Conservation (phyloP, 768 basidiomycete genomes). For the Auricularia sp. region DNA sequence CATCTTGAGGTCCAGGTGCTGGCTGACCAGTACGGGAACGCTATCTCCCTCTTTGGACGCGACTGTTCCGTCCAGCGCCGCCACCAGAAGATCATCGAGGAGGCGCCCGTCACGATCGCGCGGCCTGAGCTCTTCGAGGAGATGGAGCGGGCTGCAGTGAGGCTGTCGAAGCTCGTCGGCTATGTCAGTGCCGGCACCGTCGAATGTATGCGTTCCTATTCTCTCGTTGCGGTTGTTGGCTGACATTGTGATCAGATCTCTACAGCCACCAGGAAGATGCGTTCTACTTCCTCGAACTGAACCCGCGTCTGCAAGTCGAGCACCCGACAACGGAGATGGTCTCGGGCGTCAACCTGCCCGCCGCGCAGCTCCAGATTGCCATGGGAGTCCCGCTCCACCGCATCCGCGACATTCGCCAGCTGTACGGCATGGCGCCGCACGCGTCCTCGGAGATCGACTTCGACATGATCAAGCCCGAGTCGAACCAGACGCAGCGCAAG, state of each 20-base stretch:
- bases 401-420: slow-evolving; percentile 88
- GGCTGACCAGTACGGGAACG: slow-evolving; percentile 98
- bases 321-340: slow-evolving; percentile 99
- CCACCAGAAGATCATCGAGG: slow-evolving; percentile 99
- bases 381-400: slow-evolving; percentile 97
- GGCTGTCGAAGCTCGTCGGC: slow-evolving; percentile 95
- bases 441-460: slow-evolving; percentile 92
- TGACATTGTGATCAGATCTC: slow-evolving; percentile 47
- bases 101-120: slow-evolving; percentile 97
- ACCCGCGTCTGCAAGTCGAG: slow-evolving; percentile 98
- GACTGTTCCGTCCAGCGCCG: slow-evolving; percentile 99
- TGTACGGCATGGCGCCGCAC: slow-evolving; percentile 90
- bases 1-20: slow-evolving; percentile 97
- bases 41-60: slow-evolving; percentile 96
- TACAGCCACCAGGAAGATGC: slow-evolving; percentile 89
- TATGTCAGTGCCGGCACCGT: slow-evolving; percentile 99
- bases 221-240: not conserved
- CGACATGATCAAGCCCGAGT: slow-evolving; percentile 84
- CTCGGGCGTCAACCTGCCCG: slow-evolving; percentile 95
- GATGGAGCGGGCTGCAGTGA: slow-evolving; percentile 99
- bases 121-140: slow-evolving; percentile 83
- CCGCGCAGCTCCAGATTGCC: slow-evolving; percentile 91
- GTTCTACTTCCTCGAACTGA: slow-evolving; percentile 97
- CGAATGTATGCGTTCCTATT: slow-evolving; percentile 56
- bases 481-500: slow-evolving; percentile 82